phyloP scores from a whole-genome alignment of 2,329 filamentous ascomycete species.

The Cryphonectria nitschkei region DNA sequence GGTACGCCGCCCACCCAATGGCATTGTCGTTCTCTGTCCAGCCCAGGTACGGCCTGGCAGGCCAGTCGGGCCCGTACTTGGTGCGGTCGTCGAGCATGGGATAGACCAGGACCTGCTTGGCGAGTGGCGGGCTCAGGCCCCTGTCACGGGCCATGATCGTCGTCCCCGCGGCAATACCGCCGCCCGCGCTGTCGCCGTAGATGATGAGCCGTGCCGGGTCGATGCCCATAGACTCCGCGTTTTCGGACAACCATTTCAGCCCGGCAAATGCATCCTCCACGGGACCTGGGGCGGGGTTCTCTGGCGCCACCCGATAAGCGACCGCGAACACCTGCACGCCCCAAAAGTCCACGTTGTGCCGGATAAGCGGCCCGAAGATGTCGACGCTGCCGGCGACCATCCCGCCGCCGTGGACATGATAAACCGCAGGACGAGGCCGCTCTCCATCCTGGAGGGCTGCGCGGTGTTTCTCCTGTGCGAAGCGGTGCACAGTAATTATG shows the following conservation, averaged over 20 bases:
- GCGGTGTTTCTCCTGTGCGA: conserved; percentile 13
- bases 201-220: conserved; percentile 13
- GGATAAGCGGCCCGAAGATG: background rate
- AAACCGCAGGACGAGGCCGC: conserved; percentile 1
- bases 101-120: conserved; percentile 36
- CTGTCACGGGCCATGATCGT: conserved; percentile 44
- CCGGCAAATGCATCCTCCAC: conserved; percentile 40
- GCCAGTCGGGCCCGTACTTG: conserved; percentile 11
- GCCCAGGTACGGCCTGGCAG: conserved; percentile 7
- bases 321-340: conserved; percentile 36
- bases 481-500: conserved; percentile 11
- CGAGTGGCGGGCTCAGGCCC: conserved; percentile 31
- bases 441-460: background rate
- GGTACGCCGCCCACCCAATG: conserved; percentile 17
- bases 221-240: conserved; percentile 12
- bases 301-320: conserved; percentile 52
- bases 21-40: conserved; percentile 7
- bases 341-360: background rate
- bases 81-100: conserved; percentile 37
- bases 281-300: conserved; percentile 46
- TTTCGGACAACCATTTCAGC: conserved; percentile 39
- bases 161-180: conserved; percentile 16
- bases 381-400: conserved; percentile 21
- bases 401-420: conserved; percentile 27
- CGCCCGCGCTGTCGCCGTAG: conserved; percentile 20